Evolutionary conservation across 345 rosid species (phyloP).

Genomic region (Hibiscus mutabilis): DNA sequence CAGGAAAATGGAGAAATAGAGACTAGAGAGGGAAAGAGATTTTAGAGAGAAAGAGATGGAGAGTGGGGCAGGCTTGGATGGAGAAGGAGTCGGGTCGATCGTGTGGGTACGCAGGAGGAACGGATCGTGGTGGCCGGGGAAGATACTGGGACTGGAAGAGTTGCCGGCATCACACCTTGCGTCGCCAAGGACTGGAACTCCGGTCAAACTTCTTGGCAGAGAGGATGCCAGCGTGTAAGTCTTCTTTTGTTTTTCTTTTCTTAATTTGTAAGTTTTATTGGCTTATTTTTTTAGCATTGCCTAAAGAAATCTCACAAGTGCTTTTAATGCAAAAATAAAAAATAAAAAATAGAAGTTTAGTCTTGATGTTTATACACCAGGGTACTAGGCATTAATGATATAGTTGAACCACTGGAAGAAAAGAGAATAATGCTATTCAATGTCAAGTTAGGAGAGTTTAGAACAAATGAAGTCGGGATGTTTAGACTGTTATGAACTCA

Average conservation of each 20-base stretch:
- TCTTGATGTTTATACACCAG: neutral
- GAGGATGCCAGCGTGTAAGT: constrained; percentile 99
- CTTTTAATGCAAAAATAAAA: neutral
- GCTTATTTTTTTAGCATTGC: neutral
- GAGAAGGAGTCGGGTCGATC: constrained; percentile 62
- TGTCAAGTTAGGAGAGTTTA: neutral
- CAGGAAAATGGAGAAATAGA: constrained; percentile 6
- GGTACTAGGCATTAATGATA: neutral
- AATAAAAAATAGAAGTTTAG: neutral
- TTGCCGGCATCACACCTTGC: constrained; percentile 62
- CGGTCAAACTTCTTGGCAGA: constrained; percentile 97
- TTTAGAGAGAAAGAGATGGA: constrained; percentile 32
- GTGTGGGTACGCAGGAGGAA: constrained; percentile 81
- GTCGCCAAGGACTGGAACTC: constrained; percentile 38
- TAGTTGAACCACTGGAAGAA: too few relatives aligned
- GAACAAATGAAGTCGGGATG: neutral
- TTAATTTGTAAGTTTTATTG: neutral
- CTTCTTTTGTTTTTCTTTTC: neutral
- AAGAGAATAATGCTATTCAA: neutral
- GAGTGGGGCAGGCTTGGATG: constrained; percentile 50
- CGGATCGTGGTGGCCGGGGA: constrained; percentile 75
- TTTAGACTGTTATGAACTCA: neutral
- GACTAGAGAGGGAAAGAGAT: constrained; percentile 7
- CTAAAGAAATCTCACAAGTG: neutral
- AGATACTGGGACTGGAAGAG: constrained; percentile 76